These are phyloP conservation scores for Tarenaya hassleriana DNA, from an alignment of 345 rosid genomes.

Conservation along the genomic window DNA sequence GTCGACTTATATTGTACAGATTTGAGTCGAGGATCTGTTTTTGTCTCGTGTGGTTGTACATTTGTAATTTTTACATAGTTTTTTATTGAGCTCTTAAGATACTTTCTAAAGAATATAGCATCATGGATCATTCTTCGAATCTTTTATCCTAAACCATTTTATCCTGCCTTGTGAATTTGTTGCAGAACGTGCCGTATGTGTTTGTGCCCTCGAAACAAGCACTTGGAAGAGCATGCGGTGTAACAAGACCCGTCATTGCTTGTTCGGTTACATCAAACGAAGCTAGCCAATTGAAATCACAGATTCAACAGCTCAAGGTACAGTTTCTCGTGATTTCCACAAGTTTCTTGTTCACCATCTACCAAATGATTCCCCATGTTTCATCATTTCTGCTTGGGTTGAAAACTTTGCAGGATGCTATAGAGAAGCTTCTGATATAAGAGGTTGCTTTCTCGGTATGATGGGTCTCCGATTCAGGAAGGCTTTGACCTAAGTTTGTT, in stretches of 20 bases:
- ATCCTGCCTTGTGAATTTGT: neutral
- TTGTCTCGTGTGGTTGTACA: too few species aligned
- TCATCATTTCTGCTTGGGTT: neutral
- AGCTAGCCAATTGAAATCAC: conserved; percentile 78
- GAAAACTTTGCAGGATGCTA: conserved; percentile 71
- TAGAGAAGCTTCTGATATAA: conserved; percentile 87
- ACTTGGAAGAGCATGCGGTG: conserved; percentile 96
- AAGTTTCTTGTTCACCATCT: neutral
- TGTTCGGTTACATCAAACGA: conserved; percentile 82
- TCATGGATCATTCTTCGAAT: too few species aligned
- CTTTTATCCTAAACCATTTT: neutral
- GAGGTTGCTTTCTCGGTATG: conserved; percentile 53
- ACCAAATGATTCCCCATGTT: neutral
- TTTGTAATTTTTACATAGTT: too few species aligned
- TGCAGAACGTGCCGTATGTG: conserved; percentile 95
- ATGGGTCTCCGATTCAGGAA: conserved; percentile 62
- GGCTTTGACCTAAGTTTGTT: conserved; percentile 65
- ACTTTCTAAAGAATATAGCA: too few species aligned
- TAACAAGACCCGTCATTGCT: conserved; percentile 89
- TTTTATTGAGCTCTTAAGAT: too few species aligned
- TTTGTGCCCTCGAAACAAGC: conserved; percentile 97
- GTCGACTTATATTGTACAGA: too few species aligned
- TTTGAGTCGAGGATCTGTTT: too few species aligned
- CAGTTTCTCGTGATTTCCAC: neutral
- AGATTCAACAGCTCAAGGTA: conserved; percentile 88